phyloP scores from a whole-genome alignment of 768 basidiomycete species.

The Boletus coccyginus region DNA sequence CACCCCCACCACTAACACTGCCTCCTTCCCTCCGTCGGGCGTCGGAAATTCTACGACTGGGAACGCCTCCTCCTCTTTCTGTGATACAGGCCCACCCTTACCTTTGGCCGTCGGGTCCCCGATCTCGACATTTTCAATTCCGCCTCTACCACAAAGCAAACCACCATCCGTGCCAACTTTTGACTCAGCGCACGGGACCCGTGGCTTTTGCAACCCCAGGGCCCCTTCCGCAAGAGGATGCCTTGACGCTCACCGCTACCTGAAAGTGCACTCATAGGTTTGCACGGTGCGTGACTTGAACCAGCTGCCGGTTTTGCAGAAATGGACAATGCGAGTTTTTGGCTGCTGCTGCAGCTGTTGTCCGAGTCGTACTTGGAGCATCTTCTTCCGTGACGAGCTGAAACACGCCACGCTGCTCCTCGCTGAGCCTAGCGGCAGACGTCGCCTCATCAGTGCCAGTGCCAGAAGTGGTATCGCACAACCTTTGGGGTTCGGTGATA shows the following conservation, averaged over 20 bases:
- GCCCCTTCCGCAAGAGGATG: too few species aligned
- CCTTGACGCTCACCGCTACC: too few species aligned
- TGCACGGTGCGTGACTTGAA: slow-evolving; percentile 30
- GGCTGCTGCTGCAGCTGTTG: not conserved
- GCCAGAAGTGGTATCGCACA: slow-evolving; percentile 26
- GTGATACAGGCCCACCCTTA: slow-evolving; percentile 25
- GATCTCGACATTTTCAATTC: slow-evolving; percentile 28
- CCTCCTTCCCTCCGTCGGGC: too few species aligned
- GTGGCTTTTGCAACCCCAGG: slow-evolving; percentile 25
- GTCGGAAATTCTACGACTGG: too few species aligned
- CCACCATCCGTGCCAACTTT: slow-evolving; percentile 28
- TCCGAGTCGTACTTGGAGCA: too few species aligned
- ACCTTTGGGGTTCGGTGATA: too few species aligned
- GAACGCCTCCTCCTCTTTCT: slow-evolving; percentile 38
- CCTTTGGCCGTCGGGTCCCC: slow-evolving; percentile 17
- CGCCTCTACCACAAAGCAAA: slow-evolving; percentile 7
- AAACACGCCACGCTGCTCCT: slow-evolving; percentile 53
- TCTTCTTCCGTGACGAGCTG: slow-evolving; percentile 51
- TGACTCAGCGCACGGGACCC: slow-evolving; percentile 36
- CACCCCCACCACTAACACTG: slow-evolving; percentile 49
- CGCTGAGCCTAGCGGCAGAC: slow-evolving; percentile 42
- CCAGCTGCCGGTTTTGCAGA: not conserved
- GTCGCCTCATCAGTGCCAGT: slow-evolving; percentile 29
- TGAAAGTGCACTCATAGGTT: slow-evolving; percentile 6
- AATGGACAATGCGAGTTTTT: slow-evolving; percentile 2